Evolutionary conservation across 2,329 filamentous ascomycete genomes (phyloP), one percentile per base, ranked within the genome.

Genomic region (Torrubiellomyces zombiae): DNA sequence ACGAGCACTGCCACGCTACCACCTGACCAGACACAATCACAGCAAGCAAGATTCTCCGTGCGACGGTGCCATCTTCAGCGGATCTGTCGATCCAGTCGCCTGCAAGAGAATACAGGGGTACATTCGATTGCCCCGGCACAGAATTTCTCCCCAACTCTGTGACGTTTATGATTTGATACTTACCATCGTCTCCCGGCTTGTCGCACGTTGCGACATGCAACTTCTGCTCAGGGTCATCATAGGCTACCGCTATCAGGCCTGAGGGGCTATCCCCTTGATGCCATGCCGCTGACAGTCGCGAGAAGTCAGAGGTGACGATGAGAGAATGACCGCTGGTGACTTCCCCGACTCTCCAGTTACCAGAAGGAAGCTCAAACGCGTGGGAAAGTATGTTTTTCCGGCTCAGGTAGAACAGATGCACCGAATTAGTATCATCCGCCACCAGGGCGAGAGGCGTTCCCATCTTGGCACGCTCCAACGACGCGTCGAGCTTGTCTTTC

Each of bases 361-460:
- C 37, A 4, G 10, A 11, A 3, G 28, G n/a, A 5, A 23, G 14
- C 21, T 32, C 26, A 20, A 31, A 34, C 1, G 36, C 13, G 20
- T 41, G 30, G 1, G 29, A 24, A 3, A 40, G 17, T 5, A 24
- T 18, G 20, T 34, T 28, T 9, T 21, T 25, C 9, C 30, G 28
- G 15, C 31, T 30, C 4, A 43, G 21, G 24, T 37, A 43, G 26
- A 43, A 40, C 14, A 39, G 13, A 26, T 43, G 38, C 5, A 32
- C 25, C 6, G 22, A 24, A 4, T 34, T 35, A 4, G 28, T 18
- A n/a, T 25, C 28, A 16, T 38, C 33, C 7, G 23, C 28, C 4
- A 30, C 31, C 15, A 34, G 23, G 11, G 35, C 32, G 15, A 40
- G 27, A 0, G 36, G 32, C 7, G 38, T 42, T 5, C 34, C 36